These are phyloP conservation scores for Eragrostis nindensis DNA, from an alignment of 176 grass and related monocot genomes.

Conservation along the genomic window DNA sequence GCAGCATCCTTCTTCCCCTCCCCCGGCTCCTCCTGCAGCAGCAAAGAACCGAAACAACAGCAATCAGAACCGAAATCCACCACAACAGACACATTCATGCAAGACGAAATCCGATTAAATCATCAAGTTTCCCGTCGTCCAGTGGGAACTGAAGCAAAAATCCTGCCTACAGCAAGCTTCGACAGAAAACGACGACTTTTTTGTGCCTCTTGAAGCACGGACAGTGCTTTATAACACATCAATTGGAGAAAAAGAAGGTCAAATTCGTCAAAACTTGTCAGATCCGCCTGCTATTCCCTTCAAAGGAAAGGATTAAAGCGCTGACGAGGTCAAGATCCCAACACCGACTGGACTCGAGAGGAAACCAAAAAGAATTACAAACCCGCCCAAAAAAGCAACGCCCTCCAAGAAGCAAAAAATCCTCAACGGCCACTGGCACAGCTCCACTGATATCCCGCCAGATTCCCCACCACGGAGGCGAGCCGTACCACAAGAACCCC, in stretches of 20 bases:
- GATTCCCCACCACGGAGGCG: constrained; percentile 41
- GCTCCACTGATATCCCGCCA: constrained; percentile 43
- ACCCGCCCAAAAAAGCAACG: constrained; percentile 57
- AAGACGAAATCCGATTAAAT: not conserved
- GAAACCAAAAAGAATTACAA: constrained; percentile 44
- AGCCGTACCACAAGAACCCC: constrained; percentile 27
- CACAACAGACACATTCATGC: not conserved
- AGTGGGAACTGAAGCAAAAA: constrained; percentile 25
- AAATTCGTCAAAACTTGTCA: constrained; percentile 61
- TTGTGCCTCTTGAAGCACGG: constrained; percentile 9
- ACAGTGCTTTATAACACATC: constrained; percentile 26
- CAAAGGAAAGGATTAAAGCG: constrained; percentile 66
- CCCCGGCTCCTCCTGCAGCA: constrained; percentile 37
- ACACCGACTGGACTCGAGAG: constrained; percentile 27
- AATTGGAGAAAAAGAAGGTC: constrained; percentile 45
- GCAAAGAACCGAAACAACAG: constrained; percentile 26
- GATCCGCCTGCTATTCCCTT: constrained; percentile 53
- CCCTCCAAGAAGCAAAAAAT: constrained; percentile 44
- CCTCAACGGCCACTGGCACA: constrained; percentile 40
- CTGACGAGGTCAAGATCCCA: constrained; percentile 66
- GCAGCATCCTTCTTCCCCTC: constrained; percentile 37
- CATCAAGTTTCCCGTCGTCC: not conserved
- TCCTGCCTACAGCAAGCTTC: not conserved
- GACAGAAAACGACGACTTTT: constrained; percentile 50
- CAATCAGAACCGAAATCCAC: constrained; percentile 27